A percentile compares a stretch with the other conserved stretches of the same genome.
phyloP scores from a whole-genome alignment of 768 basidiomycete genomes.

The Hypholoma fasciculare region DNA sequence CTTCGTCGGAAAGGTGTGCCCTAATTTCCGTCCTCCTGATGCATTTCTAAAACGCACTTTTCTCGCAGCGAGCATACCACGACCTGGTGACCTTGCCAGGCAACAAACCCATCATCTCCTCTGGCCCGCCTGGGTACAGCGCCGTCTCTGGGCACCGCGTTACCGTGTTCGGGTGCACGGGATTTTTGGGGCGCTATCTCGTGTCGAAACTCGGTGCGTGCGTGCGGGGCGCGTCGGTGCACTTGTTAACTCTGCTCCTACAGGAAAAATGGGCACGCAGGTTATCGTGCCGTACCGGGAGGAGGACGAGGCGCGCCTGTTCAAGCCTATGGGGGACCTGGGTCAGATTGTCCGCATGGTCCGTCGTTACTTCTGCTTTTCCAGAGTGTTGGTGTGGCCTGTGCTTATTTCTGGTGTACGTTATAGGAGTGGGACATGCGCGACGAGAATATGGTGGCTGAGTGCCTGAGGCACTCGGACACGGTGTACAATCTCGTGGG shows the following conservation, averaged over 20 bases:
- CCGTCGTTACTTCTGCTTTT: constrained; percentile 20
- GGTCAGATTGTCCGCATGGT: constrained; percentile 97
- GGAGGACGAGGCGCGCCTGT: constrained; percentile 86
- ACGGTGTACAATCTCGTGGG: constrained; percentile 96
- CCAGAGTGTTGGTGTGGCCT: not conserved
- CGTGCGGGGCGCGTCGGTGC: not conserved
- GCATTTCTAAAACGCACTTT: not conserved
- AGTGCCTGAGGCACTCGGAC: constrained; percentile 93
- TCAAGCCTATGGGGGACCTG: constrained; percentile 94
- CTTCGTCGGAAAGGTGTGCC: constrained; percentile 45
- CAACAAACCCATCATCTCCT: constrained; percentile 66
- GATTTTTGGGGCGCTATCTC: constrained; percentile 92
- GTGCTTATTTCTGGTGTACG: not conserved
- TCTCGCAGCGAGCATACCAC: constrained; percentile 66
- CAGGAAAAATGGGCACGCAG: constrained; percentile 90
- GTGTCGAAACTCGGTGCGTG: constrained; percentile 85
- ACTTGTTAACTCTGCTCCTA: not conserved
- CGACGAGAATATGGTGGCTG: constrained; percentile 87
- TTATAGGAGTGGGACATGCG: constrained; percentile 93
- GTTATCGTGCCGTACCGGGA: constrained; percentile 95
- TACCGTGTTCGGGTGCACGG: constrained; percentile 96
- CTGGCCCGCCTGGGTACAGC: constrained; percentile 83
- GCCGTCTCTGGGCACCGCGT: constrained; percentile 89
- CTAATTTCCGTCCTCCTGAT: not conserved
- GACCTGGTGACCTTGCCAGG: constrained; percentile 65